Evolutionary conservation across 768 basidiomycete genomes (phyloP), one percentile per base, ranked within the genome.

Genomic region (Termitomyces sp.): DNA sequence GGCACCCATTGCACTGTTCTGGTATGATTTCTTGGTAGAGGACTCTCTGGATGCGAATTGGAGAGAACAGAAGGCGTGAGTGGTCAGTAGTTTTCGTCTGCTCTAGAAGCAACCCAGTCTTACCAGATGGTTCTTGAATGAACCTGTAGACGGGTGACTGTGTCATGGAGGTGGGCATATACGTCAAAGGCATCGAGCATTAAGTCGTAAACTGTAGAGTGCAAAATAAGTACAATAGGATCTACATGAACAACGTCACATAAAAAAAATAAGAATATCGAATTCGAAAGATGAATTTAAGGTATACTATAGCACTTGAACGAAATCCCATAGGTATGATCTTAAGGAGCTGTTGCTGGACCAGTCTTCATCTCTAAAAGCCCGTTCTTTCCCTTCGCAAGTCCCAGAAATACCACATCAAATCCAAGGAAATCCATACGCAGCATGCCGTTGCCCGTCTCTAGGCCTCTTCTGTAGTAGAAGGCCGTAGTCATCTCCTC

Each of bases 11-110:
- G 82, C 85, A 3, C 65, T 79, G 46, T 76, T 81, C 45, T 98
- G 96, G 94, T 98, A 96, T 64, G 73, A 79, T n/a, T 95, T 96
- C 63, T 68, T 95, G 30, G 66, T 89, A 7, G 68, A 83, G 61
- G 94, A 96, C 67, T 77, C 91, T 1, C 71, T 77, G 47, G 88
- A 92, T 61, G 72, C 74, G 11, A 83, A 84, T 19, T 92, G 91
- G 91, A 77, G 77, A 52, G 73, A 74, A 39, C 68, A 70, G 42
- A 73, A 68, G 62, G 47, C 57, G 34, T 73, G 56, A 64, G 1
- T 37, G 1, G 17, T 51, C 1, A 40, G 12, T 49, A 43, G 5
- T 2, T 35, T 17, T n/a, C 17, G n/a, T 25, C 35, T 27, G 35
- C 35, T 37, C 25, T n/a, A 1, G n/a, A 25, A 17, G 25, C 14